Base-by-base conservation (phyloP, 1,139 yeast genomes). In the Protomyces inouyei region DNA sequence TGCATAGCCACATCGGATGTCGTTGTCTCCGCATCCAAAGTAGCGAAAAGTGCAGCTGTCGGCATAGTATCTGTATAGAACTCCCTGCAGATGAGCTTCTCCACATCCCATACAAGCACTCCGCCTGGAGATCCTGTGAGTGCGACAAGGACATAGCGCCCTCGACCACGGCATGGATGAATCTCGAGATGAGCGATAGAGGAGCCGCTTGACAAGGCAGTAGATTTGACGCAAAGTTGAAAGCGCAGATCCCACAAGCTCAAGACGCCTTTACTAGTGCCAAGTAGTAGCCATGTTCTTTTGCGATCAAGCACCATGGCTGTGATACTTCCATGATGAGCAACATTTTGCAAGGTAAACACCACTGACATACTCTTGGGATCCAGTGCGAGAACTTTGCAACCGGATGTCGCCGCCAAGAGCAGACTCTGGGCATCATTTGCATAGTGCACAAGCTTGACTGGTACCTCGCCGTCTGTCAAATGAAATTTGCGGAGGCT, bases 181-280 rank as follows among this genome's bases (percentile, higher is more conserved):
- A 79, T 67, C 10, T 74, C 73, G 9, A 88, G 72, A 46, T 78
- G 73, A 16, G 76, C 74, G 16, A 88, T 83, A 0, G 84, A 82
- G 1, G 36, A 6, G 6, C 32, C 32, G 16, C n/a, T 9, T 0
- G 63, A 55, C 12, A 59, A n/a, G 3, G 40, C 52, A 6, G 43
- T 88, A 0, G 86, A 77, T 67, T 82, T 85, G 36, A 88, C 77
- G 56, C 82, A 76, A 0, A 87, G 69, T 48, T 79, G 79, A 72
- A 90, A 89, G 64, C 96, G 77, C 53, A 88, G 70, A 74, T 92
- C 97, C 96, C 97, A 91, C 23, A 93, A 74, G 67, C 84, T 84
- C 38, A 93, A 73, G 0, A 85, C 76, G 1, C 98, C 98, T 55
- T 80, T 81, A 0, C 82, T 77, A 0, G 97, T 88, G 0, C 97